These are phyloP conservation scores for Barnettozyma botsteinii DNA, from an alignment of 805 yeast genomes.

Conservation along the genomic window DNA sequence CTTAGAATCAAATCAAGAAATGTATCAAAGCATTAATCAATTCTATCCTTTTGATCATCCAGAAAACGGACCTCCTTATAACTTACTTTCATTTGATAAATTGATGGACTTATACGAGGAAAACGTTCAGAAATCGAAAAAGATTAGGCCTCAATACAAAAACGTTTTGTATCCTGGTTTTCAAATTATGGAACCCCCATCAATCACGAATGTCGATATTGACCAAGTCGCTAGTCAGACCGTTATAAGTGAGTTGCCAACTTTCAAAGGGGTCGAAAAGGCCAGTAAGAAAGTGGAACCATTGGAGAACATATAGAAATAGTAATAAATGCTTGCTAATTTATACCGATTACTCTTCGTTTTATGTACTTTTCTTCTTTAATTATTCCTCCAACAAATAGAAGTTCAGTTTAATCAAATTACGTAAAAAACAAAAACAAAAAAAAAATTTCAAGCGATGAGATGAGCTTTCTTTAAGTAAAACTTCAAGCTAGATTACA, in stretches of 20 bases:
- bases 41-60: not conserved
- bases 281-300: slow-evolving; percentile 30
- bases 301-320: slow-evolving; percentile 2
- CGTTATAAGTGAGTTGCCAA: slow-evolving; percentile 40
- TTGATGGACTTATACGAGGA: not conserved
- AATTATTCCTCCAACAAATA: not conserved
- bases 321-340: no score
- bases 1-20: slow-evolving; percentile 12
- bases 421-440: not conserved
- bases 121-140: slow-evolving; percentile 8
- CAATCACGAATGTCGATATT: slow-evolving; percentile 32
- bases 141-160: no score
- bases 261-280: slow-evolving; percentile 60
- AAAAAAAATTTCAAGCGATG: slow-evolving; percentile 8
- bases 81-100: not conserved
- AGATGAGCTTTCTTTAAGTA: slow-evolving; percentile 3
- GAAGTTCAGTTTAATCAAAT: not conserved
- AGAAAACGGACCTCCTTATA: no score
- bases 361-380: not conserved
- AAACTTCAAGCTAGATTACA: not conserved
- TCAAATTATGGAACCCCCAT: slow-evolving; percentile 34
- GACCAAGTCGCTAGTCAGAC: slow-evolving; percentile 15
- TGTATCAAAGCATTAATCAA: not conserved
- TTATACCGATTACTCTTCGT: not conserved
- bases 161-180: slow-evolving; percentile 34